These are phyloP conservation scores for Trypanosoma rangeli DNA, from an alignment of 208 protist species.

Conservation along the genomic window DNA sequence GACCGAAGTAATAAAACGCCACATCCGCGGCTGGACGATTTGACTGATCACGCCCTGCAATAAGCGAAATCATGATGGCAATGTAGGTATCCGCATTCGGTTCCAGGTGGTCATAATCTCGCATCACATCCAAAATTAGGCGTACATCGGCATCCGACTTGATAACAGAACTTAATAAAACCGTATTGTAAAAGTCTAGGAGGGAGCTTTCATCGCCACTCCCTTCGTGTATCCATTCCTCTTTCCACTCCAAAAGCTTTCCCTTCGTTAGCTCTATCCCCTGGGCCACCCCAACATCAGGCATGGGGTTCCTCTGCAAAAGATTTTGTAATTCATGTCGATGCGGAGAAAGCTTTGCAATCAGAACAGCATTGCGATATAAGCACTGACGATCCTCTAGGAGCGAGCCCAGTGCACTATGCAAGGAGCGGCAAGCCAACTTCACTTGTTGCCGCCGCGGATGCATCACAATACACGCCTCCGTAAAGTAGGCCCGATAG, in stretches of 20 bases:
- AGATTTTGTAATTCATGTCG: constrained; percentile 16
- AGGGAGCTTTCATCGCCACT: background rate
- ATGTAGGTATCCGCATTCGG: constrained; percentile 47
- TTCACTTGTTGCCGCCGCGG: background rate
- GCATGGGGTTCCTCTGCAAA: constrained; percentile 8
- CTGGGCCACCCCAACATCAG: background rate
- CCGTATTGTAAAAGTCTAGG: constrained; percentile 54
- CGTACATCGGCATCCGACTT: constrained; percentile 36
- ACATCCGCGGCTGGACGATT: constrained; percentile 37
- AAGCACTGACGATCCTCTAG: constrained; percentile 44
- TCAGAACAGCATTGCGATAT: constrained; percentile 40
- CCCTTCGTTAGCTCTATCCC: constrained; percentile 13
- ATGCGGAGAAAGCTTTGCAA: constrained; percentile 19
- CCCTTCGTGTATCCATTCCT: constrained; percentile 27
- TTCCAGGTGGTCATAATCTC: constrained; percentile 45
- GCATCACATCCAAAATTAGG: constrained; percentile 55
- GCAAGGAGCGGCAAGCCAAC: constrained; percentile 4
- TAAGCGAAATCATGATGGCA: constrained; percentile 38
- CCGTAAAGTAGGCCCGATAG: background rate
- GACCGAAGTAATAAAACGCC: constrained; percentile 72
- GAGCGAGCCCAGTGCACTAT: constrained; percentile 15
- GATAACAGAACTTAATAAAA: constrained; percentile 46
- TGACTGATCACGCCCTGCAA: constrained; percentile 3
- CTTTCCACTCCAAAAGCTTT: constrained; percentile 28
- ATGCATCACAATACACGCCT: background rate